Conservation (phyloP, 805 yeast species). For the Candida arabinofermentans region DNA sequence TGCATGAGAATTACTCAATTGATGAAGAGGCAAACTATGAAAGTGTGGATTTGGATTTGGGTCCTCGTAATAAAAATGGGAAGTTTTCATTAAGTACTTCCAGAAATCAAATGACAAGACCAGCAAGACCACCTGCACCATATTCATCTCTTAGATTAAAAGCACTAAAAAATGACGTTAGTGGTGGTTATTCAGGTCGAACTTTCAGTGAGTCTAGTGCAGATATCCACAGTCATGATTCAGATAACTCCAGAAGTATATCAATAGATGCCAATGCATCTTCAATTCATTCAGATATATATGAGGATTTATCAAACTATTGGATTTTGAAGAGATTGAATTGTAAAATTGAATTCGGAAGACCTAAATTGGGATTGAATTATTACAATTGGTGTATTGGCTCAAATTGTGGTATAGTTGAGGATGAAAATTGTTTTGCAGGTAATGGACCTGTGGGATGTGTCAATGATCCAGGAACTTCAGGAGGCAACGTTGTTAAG, state of each 20-base stretch:
- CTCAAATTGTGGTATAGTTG: constrained; percentile 34
- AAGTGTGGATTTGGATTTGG: constrained; percentile 51
- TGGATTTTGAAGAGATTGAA: constrained; percentile 30
- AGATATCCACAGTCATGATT: neutral
- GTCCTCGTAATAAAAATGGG: constrained; percentile 11
- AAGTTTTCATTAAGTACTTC: constrained; percentile 1
- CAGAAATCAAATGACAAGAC: neutral
- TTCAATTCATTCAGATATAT: constrained; percentile 26
- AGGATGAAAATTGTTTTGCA: constrained; percentile 19
- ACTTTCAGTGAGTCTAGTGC: neutral
- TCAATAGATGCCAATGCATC: neutral
- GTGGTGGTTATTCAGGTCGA: neutral
- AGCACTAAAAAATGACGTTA: neutral
- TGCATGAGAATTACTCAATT: constrained; percentile 25
- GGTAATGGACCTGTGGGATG: neutral
- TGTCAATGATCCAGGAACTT: constrained; percentile 4
- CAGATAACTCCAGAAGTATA: constrained; percentile 8
- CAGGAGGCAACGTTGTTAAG: constrained; percentile 4
- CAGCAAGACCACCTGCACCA: neutral
- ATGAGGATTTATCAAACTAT: constrained; percentile 31
- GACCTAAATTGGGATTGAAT: constrained; percentile 50
- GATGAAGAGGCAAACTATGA: constrained; percentile 46
- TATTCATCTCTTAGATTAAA: neutral
- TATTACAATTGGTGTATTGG: constrained; percentile 58
- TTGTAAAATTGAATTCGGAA: constrained; percentile 38